Base-by-base conservation (phyloP, 2,329 filamentous ascomycete species). In the Colletotrichum theobromicola region DNA sequence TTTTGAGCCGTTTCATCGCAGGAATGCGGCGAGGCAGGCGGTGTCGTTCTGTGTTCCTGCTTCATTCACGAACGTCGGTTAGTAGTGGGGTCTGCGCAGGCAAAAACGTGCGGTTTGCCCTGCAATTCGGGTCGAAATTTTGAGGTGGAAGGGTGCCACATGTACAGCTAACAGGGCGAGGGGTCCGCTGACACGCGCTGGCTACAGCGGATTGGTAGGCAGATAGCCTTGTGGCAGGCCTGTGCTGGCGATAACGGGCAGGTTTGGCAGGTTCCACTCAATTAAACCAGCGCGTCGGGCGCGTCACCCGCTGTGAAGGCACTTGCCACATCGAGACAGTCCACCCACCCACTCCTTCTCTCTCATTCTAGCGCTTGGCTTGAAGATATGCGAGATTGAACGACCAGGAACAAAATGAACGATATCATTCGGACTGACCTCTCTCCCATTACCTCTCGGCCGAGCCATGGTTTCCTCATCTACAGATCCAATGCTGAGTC, bases 41-140 rank as follows among this genome's bases (percentile, higher is more conserved):
- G 34, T 73, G 53, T 74, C 67, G 71, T 67, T 32, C 34, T 64
- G 58, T 26, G 37, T 32, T 57, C 61, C 57, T 75, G 37, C 72
- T 74, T 71, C 72, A 61, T 70, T 66, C 72, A 72, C 57, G 57
- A 75, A 63, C 63, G 63, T 72, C 68, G 62, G 68, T 75, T 75
- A 75, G 67, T 71, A 34, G 72, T 74, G 72, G 72, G 72, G 72
- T 75, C 28, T n/a, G 18, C 46, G 37, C 53, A 58, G 24, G 21
- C 53, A 74, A 62, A 66, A 30, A 57, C 15, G 46, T 57, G 66
- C 35, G 37, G 67, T 60, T 67, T 64, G 72, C 67, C 53, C 65
- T 72, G 37, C 42, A 32, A 24, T 28, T 30, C 16, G 18, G 57
- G 26, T 58, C 21, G 57, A 75, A 61, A 63, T 62, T 73, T 63